A percentile compares a stretch with the other conserved stretches of the same genome.
These are phyloP conservation scores for Fusarium falciforme DNA, from an alignment of 2,329 filamentous ascomycete species.

Conservation along the genomic window DNA sequence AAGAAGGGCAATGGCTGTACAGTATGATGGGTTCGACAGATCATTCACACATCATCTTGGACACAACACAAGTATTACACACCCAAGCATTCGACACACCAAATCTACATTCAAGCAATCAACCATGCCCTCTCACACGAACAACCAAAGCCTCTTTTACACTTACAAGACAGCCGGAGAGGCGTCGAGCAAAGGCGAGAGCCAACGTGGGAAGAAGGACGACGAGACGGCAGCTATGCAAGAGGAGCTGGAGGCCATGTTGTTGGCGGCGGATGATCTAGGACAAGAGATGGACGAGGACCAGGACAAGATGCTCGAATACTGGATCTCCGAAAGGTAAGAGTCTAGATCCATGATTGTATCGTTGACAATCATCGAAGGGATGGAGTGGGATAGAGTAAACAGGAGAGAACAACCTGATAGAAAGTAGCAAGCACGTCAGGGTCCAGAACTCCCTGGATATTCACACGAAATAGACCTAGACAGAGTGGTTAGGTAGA, in stretches of 20 bases:
- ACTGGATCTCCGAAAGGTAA: not conserved
- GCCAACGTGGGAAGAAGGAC: not conserved
- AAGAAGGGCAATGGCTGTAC: not conserved
- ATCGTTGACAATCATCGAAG: not conserved
- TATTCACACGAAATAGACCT: not conserved
- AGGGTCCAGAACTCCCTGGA: not conserved
- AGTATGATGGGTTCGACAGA: not conserved
- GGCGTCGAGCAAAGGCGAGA: not conserved
- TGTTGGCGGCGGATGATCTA: constrained; percentile 11
- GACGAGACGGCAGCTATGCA: not conserved
- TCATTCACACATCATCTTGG: not conserved
- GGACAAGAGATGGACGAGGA: constrained; percentile 4
- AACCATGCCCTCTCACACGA: not conserved
- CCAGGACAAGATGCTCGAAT: constrained; percentile 13
- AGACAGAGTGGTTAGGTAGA: constrained; percentile 23
- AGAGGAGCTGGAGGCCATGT: constrained; percentile 8
- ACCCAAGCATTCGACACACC: not conserved
- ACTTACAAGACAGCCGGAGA: not conserved
- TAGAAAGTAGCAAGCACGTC: not conserved
- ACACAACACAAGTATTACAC: not conserved
- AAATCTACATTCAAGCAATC: not conserved
- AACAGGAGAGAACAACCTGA: not conserved
- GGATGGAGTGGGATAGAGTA: not conserved
- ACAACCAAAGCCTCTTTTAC: not conserved
- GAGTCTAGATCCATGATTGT: not conserved